Percentiles rank a stretch among this genome's conserved stretches.
Evolutionary conservation across 352 stramenopile genomes (phyloP).

Genomic region (Halophytophthora batemanensis): DNA sequence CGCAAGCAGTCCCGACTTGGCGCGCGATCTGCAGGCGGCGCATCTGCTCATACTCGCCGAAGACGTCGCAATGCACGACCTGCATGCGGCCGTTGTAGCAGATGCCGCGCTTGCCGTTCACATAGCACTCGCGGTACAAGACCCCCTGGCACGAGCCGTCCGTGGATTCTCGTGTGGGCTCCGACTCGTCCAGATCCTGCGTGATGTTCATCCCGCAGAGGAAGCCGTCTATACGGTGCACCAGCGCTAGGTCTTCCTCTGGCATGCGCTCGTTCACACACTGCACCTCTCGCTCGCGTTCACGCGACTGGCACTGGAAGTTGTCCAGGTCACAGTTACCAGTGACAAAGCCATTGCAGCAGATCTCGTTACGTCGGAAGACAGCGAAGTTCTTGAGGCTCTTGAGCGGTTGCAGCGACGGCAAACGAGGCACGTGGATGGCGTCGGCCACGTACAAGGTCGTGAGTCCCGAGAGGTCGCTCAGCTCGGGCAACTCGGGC

Average conservation of each 20-base stretch:
- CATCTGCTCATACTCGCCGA: constrained; percentile 30
- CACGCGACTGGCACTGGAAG: constrained; percentile 25
- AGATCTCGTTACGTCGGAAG: constrained; percentile 34
- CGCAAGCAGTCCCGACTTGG: constrained; percentile 19
- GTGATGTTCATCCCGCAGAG: constrained; percentile 28
- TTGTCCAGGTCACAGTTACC: constrained; percentile 25
- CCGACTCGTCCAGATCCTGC: constrained; percentile 20
- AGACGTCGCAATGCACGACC: constrained; percentile 39
- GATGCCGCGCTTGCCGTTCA: constrained; percentile 21
- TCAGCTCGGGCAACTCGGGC: constrained; percentile 25
- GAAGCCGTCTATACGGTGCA: constrained; percentile 15
- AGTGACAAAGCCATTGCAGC: constrained; percentile 35
- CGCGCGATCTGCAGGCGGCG: constrained; percentile 28
- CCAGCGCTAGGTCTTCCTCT: constrained; percentile 11
- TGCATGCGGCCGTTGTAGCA: constrained; percentile 48
- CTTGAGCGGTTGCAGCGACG: constrained; percentile 10
- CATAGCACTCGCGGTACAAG: constrained; percentile 28
- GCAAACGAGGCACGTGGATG: constrained; percentile 18
- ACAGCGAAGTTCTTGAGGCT: constrained; percentile 30
- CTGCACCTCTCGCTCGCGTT: constrained; percentile 16
- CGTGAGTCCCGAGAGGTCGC: constrained; percentile 20
- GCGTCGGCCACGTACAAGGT: constrained; percentile 29
- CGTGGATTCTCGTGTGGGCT: constrained; percentile 21
- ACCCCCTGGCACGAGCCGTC: constrained; percentile 25
- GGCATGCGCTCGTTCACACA: constrained; percentile 25